Base-by-base conservation (phyloP, 1,284 basidiomycete genomes). In the Irpex sp. region DNA sequence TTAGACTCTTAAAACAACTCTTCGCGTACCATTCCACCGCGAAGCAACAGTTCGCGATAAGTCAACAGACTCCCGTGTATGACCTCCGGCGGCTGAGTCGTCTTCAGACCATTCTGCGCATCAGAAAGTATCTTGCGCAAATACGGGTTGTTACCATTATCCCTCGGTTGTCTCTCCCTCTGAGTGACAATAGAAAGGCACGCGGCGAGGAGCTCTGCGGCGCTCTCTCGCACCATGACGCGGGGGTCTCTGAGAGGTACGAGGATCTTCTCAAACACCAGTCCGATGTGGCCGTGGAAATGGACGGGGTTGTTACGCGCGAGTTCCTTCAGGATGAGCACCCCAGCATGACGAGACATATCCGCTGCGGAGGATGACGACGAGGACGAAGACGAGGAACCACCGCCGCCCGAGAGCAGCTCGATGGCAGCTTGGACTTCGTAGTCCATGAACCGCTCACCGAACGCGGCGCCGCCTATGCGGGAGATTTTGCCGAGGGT, bases 1-100 rank as follows among this genome's bases (percentile, higher is more conserved):
- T 33, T 6, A 33, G 31, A 33, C 31, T 33, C 31, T 33, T 13
- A 6, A 33, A 6, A 6, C 6, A 33, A 33, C 4, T 35, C 11
- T 7, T 19, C 15, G 69, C 82, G 69, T 66, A 95, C 95, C 84
- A 95, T 94, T 68, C 95, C 94, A 39, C 95, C 96, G 74, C 98
- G 94, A 62, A 97, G 83, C 11, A 99, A 78, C 37, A 99, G 82
- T 72, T 97, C 94, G 59, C 95, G 89, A 74, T 96, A 95, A 9
- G 95, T 97, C 60, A 99, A 81, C 43, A 99, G 74, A 17, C 94
- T 96, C 1, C 97, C 97, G 68, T 99, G 95, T 51, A 98, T 94
- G 31, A 94, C 85, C 77, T 93, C 97, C 39, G 91, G 31, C 31
- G 31, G 84, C 71, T 89, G 87, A 3, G 86, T 82, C 74, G 89